A percentile compares a stretch with the other conserved stretches of the same genome.
Conservation (phyloP, 179 eudicot species). For the Beta lomatogona region DNA sequence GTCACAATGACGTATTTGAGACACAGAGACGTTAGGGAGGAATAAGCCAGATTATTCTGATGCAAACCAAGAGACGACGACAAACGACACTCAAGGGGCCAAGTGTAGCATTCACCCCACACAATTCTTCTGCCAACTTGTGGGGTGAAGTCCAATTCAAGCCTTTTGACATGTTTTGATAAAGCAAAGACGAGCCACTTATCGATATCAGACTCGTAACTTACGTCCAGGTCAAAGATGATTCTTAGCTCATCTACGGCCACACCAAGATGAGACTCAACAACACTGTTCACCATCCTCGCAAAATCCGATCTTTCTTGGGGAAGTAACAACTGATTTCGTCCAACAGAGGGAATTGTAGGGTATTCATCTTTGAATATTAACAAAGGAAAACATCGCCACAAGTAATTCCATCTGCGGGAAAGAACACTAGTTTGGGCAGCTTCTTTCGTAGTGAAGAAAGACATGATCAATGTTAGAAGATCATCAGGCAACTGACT, state of each 20-base stretch:
- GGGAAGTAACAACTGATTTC: no score
- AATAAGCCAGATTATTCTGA: neutral
- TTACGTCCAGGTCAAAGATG: neutral
- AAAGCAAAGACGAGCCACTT: conserved; percentile 10
- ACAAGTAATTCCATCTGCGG: no score
- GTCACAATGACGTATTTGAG: neutral
- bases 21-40: neutral
- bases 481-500: no score
- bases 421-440: no score
- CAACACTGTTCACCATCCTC: neutral
- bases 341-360: no score
- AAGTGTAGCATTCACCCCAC: neutral
- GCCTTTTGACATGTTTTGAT: neutral
- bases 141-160: neutral
- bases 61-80: neutral
- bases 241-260: conserved; percentile 4
- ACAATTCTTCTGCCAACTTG: neutral
- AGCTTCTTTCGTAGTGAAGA: no score
- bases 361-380: no score
- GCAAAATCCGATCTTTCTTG: neutral
- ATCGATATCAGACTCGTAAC: neutral
- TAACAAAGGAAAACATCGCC: no score
- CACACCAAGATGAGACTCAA: neutral
- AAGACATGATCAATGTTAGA: no score
- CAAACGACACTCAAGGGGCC: neutral